These are phyloP conservation scores for Fennellomyces sp. DNA, from an alignment of 371 early-diverging fungal species.

Conservation along the genomic window DNA sequence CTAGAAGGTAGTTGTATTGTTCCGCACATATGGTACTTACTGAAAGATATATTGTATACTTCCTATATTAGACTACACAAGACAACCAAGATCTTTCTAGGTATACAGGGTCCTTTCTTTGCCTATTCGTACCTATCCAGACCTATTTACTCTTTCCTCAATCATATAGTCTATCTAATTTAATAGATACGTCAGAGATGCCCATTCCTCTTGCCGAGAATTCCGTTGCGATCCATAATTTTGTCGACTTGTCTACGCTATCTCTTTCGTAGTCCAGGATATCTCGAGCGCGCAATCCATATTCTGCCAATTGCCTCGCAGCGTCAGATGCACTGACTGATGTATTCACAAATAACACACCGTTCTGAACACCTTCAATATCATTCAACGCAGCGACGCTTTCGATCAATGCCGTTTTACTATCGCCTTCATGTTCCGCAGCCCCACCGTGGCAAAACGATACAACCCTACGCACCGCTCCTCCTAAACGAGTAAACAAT, in stretches of 20 bases:
- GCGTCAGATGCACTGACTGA: constrained; percentile 28
- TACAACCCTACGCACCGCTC: constrained; percentile 54
- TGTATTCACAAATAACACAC: constrained; percentile 62
- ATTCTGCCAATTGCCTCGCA: constrained; percentile 23
- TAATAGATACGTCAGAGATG: constrained; percentile 79
- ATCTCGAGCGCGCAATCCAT: constrained; percentile 26
- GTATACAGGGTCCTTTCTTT: too few relatives aligned
- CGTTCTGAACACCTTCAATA: constrained; percentile 52
- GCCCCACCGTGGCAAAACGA: constrained; percentile 12
- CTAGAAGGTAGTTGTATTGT: too few relatives aligned
- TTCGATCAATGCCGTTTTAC: constrained; percentile 49
- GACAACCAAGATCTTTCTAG: too few relatives aligned
- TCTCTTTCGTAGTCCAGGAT: constrained; percentile 23
- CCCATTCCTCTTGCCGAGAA: constrained; percentile 87
- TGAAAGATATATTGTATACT: too few relatives aligned
- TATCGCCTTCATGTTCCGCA: constrained; percentile 56
- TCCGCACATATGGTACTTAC: too few relatives aligned
- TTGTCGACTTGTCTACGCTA: neutral
- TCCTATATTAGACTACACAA: too few relatives aligned
- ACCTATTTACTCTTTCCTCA: too few relatives aligned
- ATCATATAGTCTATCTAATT: too few relatives aligned
- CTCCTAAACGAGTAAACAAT: constrained; percentile 56
- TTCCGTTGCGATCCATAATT: constrained; percentile 74
- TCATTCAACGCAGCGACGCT: constrained; percentile 55
- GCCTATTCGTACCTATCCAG: too few relatives aligned